These are phyloP conservation scores for Paecilomyces formosus DNA, from an alignment of 2,329 filamentous ascomycete genomes.

Conservation along the genomic window DNA sequence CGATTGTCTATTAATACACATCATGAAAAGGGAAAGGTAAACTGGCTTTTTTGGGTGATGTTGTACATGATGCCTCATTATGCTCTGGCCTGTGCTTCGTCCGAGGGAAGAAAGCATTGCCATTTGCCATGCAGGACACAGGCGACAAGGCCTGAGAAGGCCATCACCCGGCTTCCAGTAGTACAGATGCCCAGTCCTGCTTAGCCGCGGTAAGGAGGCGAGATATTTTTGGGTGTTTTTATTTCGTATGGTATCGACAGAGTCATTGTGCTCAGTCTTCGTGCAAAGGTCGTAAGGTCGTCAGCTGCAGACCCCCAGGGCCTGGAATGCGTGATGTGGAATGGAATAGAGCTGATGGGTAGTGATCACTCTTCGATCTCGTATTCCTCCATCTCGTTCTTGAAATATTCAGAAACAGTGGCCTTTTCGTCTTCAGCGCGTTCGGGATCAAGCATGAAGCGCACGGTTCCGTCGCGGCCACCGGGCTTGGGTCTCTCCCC, in stretches of 20 bases:
- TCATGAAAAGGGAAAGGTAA: neutral
- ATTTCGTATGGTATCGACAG: neutral
- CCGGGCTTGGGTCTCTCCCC: constrained; percentile 36
- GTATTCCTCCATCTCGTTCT: constrained; percentile 66
- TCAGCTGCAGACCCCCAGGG: neutral
- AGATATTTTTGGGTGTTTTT: neutral
- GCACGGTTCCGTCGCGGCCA: constrained; percentile 64
- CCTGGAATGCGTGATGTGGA: neutral
- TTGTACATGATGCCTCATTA: neutral
- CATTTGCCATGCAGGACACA: neutral
- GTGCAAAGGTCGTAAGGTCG: neutral
- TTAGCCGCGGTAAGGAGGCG: neutral
- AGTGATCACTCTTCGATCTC: constrained; percentile 28
- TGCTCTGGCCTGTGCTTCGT: neutral
- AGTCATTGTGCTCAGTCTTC: neutral
- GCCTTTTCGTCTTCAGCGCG: constrained; percentile 65
- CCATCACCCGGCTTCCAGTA: neutral
- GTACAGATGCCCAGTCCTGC: neutral
- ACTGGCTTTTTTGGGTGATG: neutral
- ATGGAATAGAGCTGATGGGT: neutral
- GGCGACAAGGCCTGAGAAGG: neutral
- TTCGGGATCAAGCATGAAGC: constrained; percentile 81
- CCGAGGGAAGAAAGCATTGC: neutral
- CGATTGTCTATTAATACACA: neutral
- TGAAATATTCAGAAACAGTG: constrained; percentile 61